Conservation (phyloP, 768 basidiomycete species). For the Mycena latifolia region DNA sequence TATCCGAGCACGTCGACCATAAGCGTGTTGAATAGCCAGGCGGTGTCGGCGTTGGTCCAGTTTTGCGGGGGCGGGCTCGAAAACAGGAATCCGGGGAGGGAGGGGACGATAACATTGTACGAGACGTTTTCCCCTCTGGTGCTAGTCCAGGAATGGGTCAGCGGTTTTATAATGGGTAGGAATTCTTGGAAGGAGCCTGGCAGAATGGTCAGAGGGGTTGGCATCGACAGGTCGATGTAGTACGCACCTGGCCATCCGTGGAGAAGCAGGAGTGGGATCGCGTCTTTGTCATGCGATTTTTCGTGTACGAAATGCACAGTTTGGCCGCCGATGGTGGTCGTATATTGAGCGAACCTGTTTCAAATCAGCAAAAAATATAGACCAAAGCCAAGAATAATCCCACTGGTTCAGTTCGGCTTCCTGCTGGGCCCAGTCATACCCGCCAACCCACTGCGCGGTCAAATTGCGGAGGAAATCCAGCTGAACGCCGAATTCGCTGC, state of each 20-base stretch:
- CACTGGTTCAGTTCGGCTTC: slow-evolving; percentile 22
- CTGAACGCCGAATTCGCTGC: slow-evolving; percentile 4
- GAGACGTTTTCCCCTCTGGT: slow-evolving; percentile 12
- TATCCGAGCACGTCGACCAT: slow-evolving; percentile 44
- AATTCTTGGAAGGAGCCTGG: slow-evolving; percentile 33
- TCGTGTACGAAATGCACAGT: slow-evolving; percentile 32
- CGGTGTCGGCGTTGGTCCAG: slow-evolving; percentile 42
- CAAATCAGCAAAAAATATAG: background rate
- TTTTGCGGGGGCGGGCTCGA: slow-evolving; percentile 30
- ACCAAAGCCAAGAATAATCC: background rate
- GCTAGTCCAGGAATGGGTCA: slow-evolving; percentile 12
- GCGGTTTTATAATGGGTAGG: slow-evolving; percentile 25
- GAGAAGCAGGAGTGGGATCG: slow-evolving; percentile 24
- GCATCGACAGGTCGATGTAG: too few species aligned
- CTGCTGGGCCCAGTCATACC: slow-evolving; percentile 18
- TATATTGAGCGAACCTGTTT: slow-evolving; percentile 30
- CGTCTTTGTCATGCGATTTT: slow-evolving; percentile 15
- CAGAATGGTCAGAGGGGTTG: background rate
- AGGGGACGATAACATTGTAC: slow-evolving; percentile 23
- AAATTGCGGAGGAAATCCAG: slow-evolving; percentile 17
- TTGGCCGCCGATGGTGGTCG: slow-evolving; percentile 30
- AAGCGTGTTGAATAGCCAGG: slow-evolving; percentile 39
- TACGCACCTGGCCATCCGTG: slow-evolving; percentile 32
- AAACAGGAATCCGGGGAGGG: slow-evolving; percentile 38
- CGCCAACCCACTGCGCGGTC: slow-evolving; percentile 13